Evolutionary conservation across 2,329 filamentous ascomycete genomes (phyloP), one percentile per base, ranked within the genome.

Genomic region (Elsinoe arachidis): DNA sequence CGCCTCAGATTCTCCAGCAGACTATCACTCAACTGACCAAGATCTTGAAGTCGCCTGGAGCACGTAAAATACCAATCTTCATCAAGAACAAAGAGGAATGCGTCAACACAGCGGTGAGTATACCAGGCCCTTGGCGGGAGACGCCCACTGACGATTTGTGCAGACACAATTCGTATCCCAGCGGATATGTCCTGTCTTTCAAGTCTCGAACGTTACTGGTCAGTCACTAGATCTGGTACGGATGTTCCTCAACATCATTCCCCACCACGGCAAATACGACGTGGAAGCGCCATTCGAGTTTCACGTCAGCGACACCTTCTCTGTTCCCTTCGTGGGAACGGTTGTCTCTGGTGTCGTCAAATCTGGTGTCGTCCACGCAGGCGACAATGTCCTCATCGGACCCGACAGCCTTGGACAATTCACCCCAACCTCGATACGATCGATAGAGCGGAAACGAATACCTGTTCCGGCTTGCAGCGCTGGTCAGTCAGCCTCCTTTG

Each of bases 171-270:
- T 99, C 67, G 89, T 97, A 64, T 93, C 87, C 65, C 88, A 95
- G 72, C 83, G 93, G 39, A 96, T 99, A 68, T 97, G 92, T 68
- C 93, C 93, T 11, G 87, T 99, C 62, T 99, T 99, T 74, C 91
- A 97, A 68, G 90, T 99, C 10, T 97, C 92, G 64, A 99, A 99
- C 67, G 93, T 99, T 33, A 97, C 93, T 0, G 93, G 93, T 46
- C 83, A 95, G 71, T 90, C 88, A 60, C 80, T 99, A 46, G 88
- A 96, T 61, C 80, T 96, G 3, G 90, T 99, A 4, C 86, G 92
- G 56, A 88, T 86, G 0, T 99, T 99, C 71, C 75, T 99, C 56
- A 97, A 97, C 66, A 95, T 97, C 60, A 79, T 99, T 2, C 93
- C 93, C 1, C 91, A 96, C 64, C 89, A 96, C 64, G 92, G 92